A percentile compares a stretch with the other conserved stretches of the same genome.
Conservation (phyloP, 805 yeast genomes). For the Lipomyces orientalis region DNA sequence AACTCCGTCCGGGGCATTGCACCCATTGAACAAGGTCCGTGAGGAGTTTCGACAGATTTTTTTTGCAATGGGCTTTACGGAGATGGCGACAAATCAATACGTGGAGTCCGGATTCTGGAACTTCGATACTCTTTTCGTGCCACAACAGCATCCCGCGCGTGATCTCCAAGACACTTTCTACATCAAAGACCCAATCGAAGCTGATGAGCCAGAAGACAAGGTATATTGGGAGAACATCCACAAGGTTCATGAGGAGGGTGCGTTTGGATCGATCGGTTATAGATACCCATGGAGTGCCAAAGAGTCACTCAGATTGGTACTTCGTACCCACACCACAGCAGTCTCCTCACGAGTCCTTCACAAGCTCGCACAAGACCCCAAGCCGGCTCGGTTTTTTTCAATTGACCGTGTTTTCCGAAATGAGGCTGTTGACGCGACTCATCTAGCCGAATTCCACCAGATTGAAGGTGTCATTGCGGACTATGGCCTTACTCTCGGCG, state of each 20-base stretch:
- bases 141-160: slow-evolving; percentile 99
- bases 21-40: slow-evolving; percentile 94
- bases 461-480: slow-evolving; percentile 99
- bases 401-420: slow-evolving; percentile 99
- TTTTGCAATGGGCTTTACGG: slow-evolving; percentile 97
- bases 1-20: slow-evolving; percentile 90
- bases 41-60: slow-evolving; percentile 98
- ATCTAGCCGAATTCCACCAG: slow-evolving; percentile 98
- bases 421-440: slow-evolving; percentile 99
- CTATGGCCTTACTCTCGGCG: slow-evolving; percentile 91
- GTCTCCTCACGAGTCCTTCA: slow-evolving; percentile 88
- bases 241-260: slow-evolving; percentile 86
- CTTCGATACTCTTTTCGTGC: slow-evolving; percentile 93
- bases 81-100: slow-evolving; percentile 98
- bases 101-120: slow-evolving; percentile 99
- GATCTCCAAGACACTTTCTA: slow-evolving; percentile 98
- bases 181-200: slow-evolving; percentile 86
- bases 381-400: slow-evolving; percentile 88
- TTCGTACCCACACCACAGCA: slow-evolving; percentile 98
- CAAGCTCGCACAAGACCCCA: slow-evolving; percentile 64
- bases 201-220: slow-evolving; percentile 82
- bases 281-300: slow-evolving; percentile 96
- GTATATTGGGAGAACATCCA: slow-evolving; percentile 77
- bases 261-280: slow-evolving; percentile 94
- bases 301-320: slow-evolving; percentile 87